Conservation (phyloP, 768 basidiomycete species). For the Kwoniella sp. region DNA sequence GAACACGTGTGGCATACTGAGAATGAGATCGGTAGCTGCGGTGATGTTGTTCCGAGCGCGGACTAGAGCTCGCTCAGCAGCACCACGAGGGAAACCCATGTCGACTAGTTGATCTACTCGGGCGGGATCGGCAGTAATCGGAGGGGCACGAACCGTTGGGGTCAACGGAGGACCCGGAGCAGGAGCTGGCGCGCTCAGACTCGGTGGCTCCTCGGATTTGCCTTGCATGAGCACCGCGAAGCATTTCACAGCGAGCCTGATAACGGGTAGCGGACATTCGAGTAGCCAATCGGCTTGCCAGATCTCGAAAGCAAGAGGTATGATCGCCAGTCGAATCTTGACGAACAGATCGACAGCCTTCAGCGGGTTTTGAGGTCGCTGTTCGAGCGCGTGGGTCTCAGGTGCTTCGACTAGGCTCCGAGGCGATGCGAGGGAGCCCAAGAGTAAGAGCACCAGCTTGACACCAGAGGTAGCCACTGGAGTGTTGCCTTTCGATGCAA, state of each 20-base stretch:
- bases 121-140: slow-evolving; percentile 69
- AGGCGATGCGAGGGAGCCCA: slow-evolving; percentile 74
- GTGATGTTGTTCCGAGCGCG: slow-evolving; percentile 86
- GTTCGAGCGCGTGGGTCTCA: slow-evolving; percentile 73
- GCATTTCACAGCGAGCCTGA: slow-evolving; percentile 72
- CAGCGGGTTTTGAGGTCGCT: slow-evolving; percentile 62
- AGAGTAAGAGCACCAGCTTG: slow-evolving; percentile 65
- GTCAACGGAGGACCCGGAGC: slow-evolving; percentile 47
- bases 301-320: slow-evolving; percentile 69
- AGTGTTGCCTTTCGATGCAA: slow-evolving; percentile 1
- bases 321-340: slow-evolving; percentile 68
- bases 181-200: slow-evolving; percentile 54
- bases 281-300: slow-evolving; percentile 87
- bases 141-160: slow-evolving; percentile 17
- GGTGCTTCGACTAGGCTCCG: slow-evolving; percentile 81
- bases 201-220: slow-evolving; percentile 74
- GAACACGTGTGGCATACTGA: slow-evolving; percentile 63
- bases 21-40: slow-evolving; percentile 81
- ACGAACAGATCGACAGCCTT: slow-evolving; percentile 86
- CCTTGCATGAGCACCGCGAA: slow-evolving; percentile 79
- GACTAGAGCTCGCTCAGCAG: slow-evolving; percentile 77
- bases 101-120: slow-evolving; percentile 82
- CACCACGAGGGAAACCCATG: slow-evolving; percentile 94
- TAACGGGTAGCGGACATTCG: slow-evolving; percentile 69
- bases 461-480: slow-evolving; percentile 22